These are phyloP conservation scores for Stylosanthes scabra DNA, from an alignment of 331 rosid species.

Conservation along the genomic window DNA sequence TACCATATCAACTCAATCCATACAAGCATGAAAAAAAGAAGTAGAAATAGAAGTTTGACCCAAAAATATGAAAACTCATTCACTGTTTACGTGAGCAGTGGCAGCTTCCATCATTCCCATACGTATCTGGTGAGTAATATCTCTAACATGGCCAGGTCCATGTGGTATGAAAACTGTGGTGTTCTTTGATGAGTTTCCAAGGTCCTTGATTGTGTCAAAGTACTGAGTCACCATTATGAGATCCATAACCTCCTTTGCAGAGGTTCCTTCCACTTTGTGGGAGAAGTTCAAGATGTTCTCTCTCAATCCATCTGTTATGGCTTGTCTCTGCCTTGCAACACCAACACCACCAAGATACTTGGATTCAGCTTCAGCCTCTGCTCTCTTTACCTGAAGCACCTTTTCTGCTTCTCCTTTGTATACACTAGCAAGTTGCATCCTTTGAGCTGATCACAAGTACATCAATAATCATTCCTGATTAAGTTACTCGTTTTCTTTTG, in stretches of 20 bases:
- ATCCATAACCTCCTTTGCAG: constrained; percentile 96
- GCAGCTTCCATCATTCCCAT: constrained; percentile 87
- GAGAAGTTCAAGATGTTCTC: constrained; percentile 96
- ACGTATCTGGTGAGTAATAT: constrained; percentile 83
- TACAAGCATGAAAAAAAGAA: too few relatives aligned
- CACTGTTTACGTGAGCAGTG: constrained; percentile 47
- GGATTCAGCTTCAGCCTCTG: constrained; percentile 93
- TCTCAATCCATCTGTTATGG: constrained; percentile 92
- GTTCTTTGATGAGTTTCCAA: constrained; percentile 85
- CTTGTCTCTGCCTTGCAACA: constrained; percentile 96
- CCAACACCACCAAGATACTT: constrained; percentile 96
- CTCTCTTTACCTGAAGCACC: constrained; percentile 72
- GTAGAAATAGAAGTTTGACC: too few relatives aligned
- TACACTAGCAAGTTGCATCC: constrained; percentile 92
- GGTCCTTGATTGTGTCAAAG: constrained; percentile 96
- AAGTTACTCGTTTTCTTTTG: not conserved
- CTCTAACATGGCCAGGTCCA: constrained; percentile 95
- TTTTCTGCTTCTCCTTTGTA: constrained; percentile 96
- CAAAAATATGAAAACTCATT: constrained; percentile 33
- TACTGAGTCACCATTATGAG: constrained; percentile 95
- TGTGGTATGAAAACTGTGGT: constrained; percentile 94
- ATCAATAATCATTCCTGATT: too few relatives aligned
- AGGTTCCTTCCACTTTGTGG: constrained; percentile 86
- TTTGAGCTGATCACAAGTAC: constrained; percentile 67
- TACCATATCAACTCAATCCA: too few relatives aligned